Percentiles rank a stretch among this genome's conserved stretches.
phyloP scores from a whole-genome alignment of 2,329 filamentous ascomycete species.

The Tolypocladium capitatum region DNA sequence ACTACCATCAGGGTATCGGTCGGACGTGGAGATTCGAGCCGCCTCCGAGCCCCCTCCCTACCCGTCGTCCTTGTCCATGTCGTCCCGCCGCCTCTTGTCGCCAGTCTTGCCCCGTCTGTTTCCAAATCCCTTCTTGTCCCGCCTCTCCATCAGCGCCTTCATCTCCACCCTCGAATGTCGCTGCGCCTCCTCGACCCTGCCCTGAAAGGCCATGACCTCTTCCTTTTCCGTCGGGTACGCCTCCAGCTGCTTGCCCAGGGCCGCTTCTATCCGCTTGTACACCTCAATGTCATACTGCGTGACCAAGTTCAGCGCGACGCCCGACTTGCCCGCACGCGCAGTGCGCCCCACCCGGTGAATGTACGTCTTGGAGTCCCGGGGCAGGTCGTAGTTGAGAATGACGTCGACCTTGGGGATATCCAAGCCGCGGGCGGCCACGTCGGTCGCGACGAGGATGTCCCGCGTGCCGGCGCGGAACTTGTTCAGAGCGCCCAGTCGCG shows the following conservation, averaged over 20 bases:
- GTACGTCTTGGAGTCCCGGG: conserved; percentile 78
- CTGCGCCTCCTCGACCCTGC: conserved; percentile 72
- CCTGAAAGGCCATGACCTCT: conserved; percentile 71
- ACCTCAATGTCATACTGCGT: conserved; percentile 83
- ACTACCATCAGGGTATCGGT: background rate
- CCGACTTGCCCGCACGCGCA: conserved; percentile 73
- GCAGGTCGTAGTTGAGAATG: conserved; percentile 76
- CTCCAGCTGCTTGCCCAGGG: conserved; percentile 61
- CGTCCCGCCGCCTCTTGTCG: conserved; percentile 32
- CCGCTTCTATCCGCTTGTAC: conserved; percentile 68
- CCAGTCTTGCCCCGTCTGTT: conserved; percentile 27
- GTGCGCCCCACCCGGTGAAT: conserved; percentile 83
- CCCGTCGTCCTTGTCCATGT: conserved; percentile 68
- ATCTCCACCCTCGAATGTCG: conserved; percentile 66
- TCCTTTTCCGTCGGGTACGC: conserved; percentile 63
- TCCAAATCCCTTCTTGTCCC: conserved; percentile 38
- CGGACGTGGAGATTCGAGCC: background rate
- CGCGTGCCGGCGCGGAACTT: conserved; percentile 77
- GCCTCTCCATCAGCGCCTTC: conserved; percentile 64
- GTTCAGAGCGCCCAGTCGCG: conserved; percentile 73
- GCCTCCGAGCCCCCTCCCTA: conserved; percentile 19
- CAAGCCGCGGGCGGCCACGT: conserved; percentile 84
- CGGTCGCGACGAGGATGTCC: conserved; percentile 81
- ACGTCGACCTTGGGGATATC: conserved; percentile 88
- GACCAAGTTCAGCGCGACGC: conserved; percentile 66